These are phyloP conservation scores for Cryptococcus hybrid DNA, from an alignment of 1,284 basidiomycete species.

Conservation along the genomic window DNA sequence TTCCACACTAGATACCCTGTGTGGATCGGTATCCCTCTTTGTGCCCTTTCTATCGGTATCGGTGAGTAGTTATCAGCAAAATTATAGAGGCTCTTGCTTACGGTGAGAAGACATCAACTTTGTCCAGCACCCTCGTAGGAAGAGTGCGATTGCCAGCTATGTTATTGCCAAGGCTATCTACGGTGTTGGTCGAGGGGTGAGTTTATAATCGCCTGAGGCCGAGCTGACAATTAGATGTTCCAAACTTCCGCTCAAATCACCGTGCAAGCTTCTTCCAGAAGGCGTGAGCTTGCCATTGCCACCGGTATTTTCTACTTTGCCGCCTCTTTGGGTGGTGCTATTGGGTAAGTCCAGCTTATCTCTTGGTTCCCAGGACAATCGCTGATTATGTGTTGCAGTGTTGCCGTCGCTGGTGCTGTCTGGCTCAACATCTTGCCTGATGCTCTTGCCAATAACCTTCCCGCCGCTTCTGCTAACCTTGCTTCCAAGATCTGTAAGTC, in stretches of 20 bases:
- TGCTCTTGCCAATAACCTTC: slow-evolving; percentile 7
- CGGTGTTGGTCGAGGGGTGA: no score
- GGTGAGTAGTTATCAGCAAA: no score
- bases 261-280: no score
- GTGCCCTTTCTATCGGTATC: slow-evolving; percentile 6
- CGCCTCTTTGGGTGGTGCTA: slow-evolving; percentile 16
- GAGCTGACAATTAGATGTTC: no score
- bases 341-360: slow-evolving; percentile 4
- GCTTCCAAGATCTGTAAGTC: slow-evolving; percentile 11
- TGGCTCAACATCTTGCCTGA: slow-evolving; percentile 14
- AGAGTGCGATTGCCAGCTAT: no score
- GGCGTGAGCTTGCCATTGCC: slow-evolving; percentile 10
- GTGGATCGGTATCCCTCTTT: slow-evolving; percentile 11
- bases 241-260: no score
- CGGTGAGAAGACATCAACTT: no score
- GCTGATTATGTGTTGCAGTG: not conserved
- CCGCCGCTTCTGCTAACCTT: slow-evolving; percentile 3
- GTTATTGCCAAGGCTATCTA: no score
- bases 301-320: slow-evolving; percentile 21
- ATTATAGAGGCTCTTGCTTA: no score
- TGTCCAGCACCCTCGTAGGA: no score
- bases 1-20: slow-evolving; percentile 16
- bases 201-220: no score
- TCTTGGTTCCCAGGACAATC: not conserved
- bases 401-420: slow-evolving; percentile 14